These are phyloP conservation scores for Aspergillus chevalieri DNA, from an alignment of 2,329 filamentous ascomycete genomes.

Conservation along the genomic window DNA sequence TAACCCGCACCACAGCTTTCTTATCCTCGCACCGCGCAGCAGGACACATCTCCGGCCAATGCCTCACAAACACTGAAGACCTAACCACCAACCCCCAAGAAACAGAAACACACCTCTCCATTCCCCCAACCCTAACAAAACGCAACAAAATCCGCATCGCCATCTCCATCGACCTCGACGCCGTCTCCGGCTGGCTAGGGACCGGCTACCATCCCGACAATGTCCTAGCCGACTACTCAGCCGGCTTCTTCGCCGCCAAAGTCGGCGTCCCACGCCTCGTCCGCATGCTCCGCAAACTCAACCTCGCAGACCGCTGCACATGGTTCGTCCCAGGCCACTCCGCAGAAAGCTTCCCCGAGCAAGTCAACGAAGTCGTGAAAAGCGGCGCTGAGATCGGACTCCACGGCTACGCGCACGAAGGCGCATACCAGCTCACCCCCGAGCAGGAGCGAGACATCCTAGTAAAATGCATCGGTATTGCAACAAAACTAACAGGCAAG, in stretches of 20 bases:
- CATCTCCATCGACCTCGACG: conserved; percentile 50
- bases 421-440: conserved; percentile 62
- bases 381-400: conserved; percentile 49
- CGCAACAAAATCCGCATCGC: conserved; percentile 20
- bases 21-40: conserved; percentile 47
- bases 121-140: conserved; percentile 8
- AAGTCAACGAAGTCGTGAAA: conserved; percentile 46
- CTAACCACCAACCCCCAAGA: conserved; percentile 22
- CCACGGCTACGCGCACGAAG: conserved; percentile 64
- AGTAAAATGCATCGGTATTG: conserved; percentile 65
- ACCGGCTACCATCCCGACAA: conserved; percentile 49
- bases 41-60: conserved; percentile 51
- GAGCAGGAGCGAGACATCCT: conserved; percentile 70
- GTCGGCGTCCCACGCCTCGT: conserved; percentile 54
- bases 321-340: conserved; percentile 59
- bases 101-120: conserved; percentile 2
- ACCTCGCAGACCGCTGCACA: conserved; percentile 48
- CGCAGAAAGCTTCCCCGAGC: conserved; percentile 51
- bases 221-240: conserved; percentile 50
- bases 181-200: conserved; percentile 55
- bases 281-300: conserved; percentile 48
- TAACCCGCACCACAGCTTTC: conserved; percentile 46
- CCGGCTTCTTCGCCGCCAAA: conserved; percentile 51
- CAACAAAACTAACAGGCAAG: conserved; percentile 66
- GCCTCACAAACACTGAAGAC: conserved; percentile 46